A percentile compares a stretch with the other conserved stretches of the same genome.
Conservation (phyloP, 129 eudicot genomes). For the Escallonia herrerae region DNA sequence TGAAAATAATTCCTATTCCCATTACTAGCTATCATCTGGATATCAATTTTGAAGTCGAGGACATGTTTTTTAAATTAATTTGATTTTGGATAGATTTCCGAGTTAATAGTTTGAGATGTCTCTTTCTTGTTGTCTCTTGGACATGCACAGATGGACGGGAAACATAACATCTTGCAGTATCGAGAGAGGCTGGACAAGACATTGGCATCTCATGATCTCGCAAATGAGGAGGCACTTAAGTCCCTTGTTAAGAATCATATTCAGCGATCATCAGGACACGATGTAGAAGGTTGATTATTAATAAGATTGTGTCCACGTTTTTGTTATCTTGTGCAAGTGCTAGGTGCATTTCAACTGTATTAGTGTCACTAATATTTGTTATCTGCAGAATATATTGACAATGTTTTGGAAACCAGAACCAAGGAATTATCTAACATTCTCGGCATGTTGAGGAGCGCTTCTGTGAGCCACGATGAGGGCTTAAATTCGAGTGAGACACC, state of each 20-base stretch:
- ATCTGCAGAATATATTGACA: conserved; percentile 38
- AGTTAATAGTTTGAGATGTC: conserved; percentile 25
- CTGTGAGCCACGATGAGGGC: conserved; percentile 35
- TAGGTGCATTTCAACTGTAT: neutral
- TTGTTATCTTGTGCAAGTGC: neutral
- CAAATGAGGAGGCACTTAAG: conserved; percentile 45
- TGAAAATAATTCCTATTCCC: neutral
- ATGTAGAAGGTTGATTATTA: conserved; percentile 27
- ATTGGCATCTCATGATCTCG: conserved; percentile 54
- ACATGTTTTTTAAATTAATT: conserved; percentile 4
- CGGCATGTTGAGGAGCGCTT: conserved; percentile 76
- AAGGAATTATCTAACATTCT: conserved; percentile 55
- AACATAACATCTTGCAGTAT: conserved; percentile 44
- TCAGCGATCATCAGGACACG: conserved; percentile 28
- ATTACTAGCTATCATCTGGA: neutral
- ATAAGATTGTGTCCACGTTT: too few species aligned
- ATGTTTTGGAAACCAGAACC: conserved; percentile 53
- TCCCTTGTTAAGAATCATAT: conserved; percentile 70
- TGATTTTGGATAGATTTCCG: conserved; percentile 18
- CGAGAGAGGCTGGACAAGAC: conserved; percentile 62
- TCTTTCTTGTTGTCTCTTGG: too few species aligned
- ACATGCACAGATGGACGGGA: too few species aligned
- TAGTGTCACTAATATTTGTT: neutral
- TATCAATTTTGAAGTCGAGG: neutral
- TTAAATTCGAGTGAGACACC: conserved; percentile 32